Percentiles rank a stretch among this genome's conserved stretches.
Conservation (phyloP, 129 eudicot genomes). For the Lactuca saligna region DNA sequence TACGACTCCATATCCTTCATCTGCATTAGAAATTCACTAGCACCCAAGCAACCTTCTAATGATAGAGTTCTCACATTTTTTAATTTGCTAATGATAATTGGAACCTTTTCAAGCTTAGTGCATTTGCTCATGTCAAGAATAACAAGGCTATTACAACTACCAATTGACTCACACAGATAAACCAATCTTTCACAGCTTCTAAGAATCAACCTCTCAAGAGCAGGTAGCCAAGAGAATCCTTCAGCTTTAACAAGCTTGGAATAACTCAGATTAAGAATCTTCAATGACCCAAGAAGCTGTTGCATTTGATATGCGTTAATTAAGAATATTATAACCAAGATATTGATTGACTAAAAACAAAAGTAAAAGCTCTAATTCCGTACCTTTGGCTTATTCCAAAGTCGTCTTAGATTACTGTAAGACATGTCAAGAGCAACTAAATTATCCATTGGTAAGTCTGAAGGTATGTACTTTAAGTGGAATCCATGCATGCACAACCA, state of each 20-base stretch:
- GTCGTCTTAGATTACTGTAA: conserved; percentile 12
- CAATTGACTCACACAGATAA: conserved; percentile 25
- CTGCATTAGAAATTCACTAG: not conserved
- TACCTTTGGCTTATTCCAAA: conserved; percentile 21
- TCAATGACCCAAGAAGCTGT: conserved; percentile 21
- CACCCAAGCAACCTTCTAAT: conserved; percentile 6
- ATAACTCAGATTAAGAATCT: conserved; percentile 20
- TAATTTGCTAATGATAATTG: not conserved
- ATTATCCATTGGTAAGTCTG: conserved; percentile 13
- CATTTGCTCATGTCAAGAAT: conserved; percentile 6
- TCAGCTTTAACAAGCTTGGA: not conserved
- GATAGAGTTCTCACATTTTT: not conserved
- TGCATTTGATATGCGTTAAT: not conserved
- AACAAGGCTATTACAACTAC: not conserved
- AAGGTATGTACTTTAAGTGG: conserved; percentile 1
- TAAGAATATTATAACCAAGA: not conserved
- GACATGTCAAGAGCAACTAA: conserved; percentile 30
- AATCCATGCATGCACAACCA: conserved; percentile 31
- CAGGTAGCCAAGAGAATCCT: conserved; percentile 15
- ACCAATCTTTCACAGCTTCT: conserved; percentile 4
- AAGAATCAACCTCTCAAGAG: conserved; percentile 14
- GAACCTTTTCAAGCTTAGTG: conserved; percentile 10
- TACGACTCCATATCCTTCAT: too few relatives aligned
- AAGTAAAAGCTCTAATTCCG: not conserved
- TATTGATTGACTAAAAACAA: not conserved